phyloP scores from a whole-genome alignment of 352 stramenopile genomes.

The Aphanomyces stellatus region DNA sequence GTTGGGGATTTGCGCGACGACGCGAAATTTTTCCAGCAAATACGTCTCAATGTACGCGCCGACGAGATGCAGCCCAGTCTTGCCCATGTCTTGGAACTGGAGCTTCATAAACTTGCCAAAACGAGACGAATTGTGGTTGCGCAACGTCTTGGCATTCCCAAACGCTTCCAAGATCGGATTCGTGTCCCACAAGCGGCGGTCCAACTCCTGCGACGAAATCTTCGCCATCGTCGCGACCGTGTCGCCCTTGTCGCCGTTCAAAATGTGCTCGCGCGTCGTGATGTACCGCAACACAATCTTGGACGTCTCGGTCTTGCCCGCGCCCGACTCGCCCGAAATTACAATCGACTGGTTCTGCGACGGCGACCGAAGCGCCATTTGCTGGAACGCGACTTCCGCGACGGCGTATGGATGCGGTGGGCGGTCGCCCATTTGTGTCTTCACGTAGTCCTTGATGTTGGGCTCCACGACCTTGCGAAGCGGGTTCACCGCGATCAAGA shows the following conservation, averaged over 20 bases:
- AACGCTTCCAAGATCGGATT: constrained; percentile 86
- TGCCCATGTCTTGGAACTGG: constrained; percentile 51
- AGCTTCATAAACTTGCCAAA: constrained; percentile 89
- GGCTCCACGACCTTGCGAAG: constrained; percentile 76
- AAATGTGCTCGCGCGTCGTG: constrained; percentile 66
- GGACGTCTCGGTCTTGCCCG: constrained; percentile 82
- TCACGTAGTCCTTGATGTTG: constrained; percentile 66
- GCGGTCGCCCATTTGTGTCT: constrained; percentile 81
- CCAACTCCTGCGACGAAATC: constrained; percentile 63
- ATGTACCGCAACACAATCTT: constrained; percentile 87
- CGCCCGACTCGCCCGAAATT: constrained; percentile 78
- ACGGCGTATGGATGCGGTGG: constrained; percentile 76
- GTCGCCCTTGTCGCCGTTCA: constrained; percentile 25
- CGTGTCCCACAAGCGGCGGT: constrained; percentile 81
- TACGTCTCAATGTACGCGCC: constrained; percentile 85
- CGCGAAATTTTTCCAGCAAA: constrained; percentile 83
- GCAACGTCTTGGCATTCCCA: constrained; percentile 81
- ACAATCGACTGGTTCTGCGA: constrained; percentile 83
- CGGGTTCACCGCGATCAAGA: constrained; percentile 89
- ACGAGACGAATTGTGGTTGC: constrained; percentile 82
- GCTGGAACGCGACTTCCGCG: constrained; percentile 82
- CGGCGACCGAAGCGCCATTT: constrained; percentile 74
- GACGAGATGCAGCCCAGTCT: constrained; percentile 53
- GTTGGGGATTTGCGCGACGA: constrained; percentile 75
- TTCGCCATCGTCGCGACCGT: constrained; percentile 31